Evolutionary conservation across 768 basidiomycete species (phyloP).

Genomic region (Lactarius indigo): DNA sequence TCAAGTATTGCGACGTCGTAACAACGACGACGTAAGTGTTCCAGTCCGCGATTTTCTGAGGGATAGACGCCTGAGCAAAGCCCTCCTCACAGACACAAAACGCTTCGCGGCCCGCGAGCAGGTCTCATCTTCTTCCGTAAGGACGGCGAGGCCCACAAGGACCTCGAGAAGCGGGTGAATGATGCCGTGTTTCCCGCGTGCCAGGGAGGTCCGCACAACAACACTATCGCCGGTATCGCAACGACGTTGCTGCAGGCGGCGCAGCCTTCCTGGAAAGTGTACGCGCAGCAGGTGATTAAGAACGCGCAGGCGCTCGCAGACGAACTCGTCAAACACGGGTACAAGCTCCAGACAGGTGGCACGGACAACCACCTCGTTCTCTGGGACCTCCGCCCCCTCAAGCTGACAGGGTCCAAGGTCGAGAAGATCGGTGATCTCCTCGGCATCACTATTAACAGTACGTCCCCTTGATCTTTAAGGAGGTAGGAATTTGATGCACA

Average conservation of each 20-base stretch:
- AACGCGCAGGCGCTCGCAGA: conserved; percentile 80
- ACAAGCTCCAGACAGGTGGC: conserved; percentile 95
- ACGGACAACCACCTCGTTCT: conserved; percentile 98
- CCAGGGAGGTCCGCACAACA: conserved; percentile 99
- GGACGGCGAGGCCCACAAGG: conserved; percentile 73
- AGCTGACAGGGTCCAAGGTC: conserved; percentile 96
- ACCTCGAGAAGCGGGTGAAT: conserved; percentile 96
- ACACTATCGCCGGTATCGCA: conserved; percentile 95
- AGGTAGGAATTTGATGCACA: no score
- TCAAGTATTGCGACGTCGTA: conserved; percentile 95
- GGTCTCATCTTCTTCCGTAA: conserved; percentile 99
- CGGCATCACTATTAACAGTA: conserved; percentile 95
- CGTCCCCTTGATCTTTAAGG: conserved; percentile 30
- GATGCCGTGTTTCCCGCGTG: conserved; percentile 99
- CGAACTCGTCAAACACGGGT: conserved; percentile 71
- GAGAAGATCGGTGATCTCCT: conserved; percentile 97
- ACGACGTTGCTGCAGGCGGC: conserved; percentile 89
- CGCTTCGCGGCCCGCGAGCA: conserved; percentile 95
- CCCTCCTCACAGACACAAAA: conserved; percentile 72
- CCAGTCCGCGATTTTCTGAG: neutral
- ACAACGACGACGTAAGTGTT: conserved; percentile 86
- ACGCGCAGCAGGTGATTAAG: conserved; percentile 91
- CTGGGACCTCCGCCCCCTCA: conserved; percentile 94
- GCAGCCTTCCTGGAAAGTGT: conserved; percentile 83
- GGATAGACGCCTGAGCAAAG: neutral